Conservation (phyloP, 164 flowering plant species). For the Vitis vinifera region ASM3070453v1 NC_081812.1:21406501-21407000, state of each 20-base stretch:
- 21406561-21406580: constrained; percentile 13
- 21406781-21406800: constrained; percentile 1
- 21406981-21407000: not conserved
- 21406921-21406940: not conserved
- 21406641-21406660: constrained; percentile 79
- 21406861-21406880: constrained; percentile 10
- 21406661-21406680: constrained; percentile 65
- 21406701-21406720: constrained; percentile 57
- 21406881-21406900: constrained; percentile 6
- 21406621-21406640: constrained; percentile 94
- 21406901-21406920: not conserved
- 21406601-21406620: constrained; percentile 54
- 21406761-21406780: constrained; percentile 5
- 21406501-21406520: no score
- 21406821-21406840: constrained; percentile 32
- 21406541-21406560: no score
- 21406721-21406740: constrained; percentile 22
- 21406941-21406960: not conserved
- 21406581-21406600: constrained; percentile 26
- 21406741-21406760: not conserved
- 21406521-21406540: no score
- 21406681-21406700: constrained; percentile 89
- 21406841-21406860: constrained; percentile 3
- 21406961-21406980: not conserved
- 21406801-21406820: constrained; percentile 20